These are phyloP conservation scores for Pelargonium citronellum DNA, from an alignment of 441 rosid genomes.

Conservation along the genomic window DNA sequence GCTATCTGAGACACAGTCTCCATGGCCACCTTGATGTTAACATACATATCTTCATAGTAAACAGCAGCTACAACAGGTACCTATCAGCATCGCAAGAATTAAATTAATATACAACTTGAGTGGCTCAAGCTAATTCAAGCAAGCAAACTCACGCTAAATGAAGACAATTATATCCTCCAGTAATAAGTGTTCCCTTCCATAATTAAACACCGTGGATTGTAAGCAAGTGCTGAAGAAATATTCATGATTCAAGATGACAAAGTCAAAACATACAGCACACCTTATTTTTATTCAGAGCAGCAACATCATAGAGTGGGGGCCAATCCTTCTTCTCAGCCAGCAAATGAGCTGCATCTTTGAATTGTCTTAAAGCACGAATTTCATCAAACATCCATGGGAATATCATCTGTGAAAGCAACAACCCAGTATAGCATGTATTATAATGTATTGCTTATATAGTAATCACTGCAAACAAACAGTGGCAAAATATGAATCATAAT, in stretches of 20 bases:
- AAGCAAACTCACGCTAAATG: not conserved
- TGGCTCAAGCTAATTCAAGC: not conserved
- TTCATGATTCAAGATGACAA: constrained; percentile 2
- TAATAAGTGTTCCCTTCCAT: not conserved
- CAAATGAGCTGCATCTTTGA: constrained; percentile 55
- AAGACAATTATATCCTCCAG: not conserved
- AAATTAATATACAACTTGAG: not conserved
- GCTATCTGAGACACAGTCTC: constrained; percentile 71
- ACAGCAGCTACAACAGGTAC: constrained; percentile 86
- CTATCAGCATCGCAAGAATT: constrained; percentile 30
- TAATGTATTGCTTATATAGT: not conserved
- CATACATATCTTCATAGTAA: constrained; percentile 80
- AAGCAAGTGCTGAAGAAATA: not conserved
- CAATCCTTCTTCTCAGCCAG: constrained; percentile 78
- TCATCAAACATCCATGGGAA: constrained; percentile 95
- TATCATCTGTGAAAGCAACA: constrained; percentile 50
- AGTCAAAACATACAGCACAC: constrained; percentile 29
- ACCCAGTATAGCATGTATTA: constrained; percentile 4
- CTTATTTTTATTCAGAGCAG: constrained; percentile 50
- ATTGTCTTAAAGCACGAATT: constrained; percentile 59
- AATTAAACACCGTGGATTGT: not conserved
- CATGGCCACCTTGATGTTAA: constrained; percentile 68
- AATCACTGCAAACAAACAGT: constrained; percentile 7
- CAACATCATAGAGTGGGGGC: constrained; percentile 58
- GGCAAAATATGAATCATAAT: not conserved